Evolutionary conservation across 768 basidiomycete species (phyloP).

Genomic region (Boletus speciosus): DNA sequence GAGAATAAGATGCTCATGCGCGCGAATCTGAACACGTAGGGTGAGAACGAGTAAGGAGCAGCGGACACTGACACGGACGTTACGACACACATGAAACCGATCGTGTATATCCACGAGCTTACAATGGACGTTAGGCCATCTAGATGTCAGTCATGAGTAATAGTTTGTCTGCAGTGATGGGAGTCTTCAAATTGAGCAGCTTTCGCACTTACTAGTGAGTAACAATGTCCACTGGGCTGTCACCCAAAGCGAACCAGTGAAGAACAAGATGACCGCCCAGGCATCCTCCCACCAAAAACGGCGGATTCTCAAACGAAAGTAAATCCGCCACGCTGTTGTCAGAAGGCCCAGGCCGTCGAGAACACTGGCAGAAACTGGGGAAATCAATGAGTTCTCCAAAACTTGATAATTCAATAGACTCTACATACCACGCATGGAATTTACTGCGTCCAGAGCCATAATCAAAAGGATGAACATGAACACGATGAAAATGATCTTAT

Average conservation of each 20-base stretch:
- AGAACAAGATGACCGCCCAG: too few relatives aligned
- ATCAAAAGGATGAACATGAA: too few relatives aligned
- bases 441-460: neutral
- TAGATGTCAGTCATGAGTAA: too few relatives aligned
- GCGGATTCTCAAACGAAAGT: neutral
- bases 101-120: neutral
- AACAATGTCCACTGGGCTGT: neutral
- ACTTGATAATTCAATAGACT: too few relatives aligned
- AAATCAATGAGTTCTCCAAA: neutral
- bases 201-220: neutral
- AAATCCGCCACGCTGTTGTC: neutral
- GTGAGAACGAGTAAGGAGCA: too few relatives aligned
- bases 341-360: neutral
- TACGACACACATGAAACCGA: neutral
- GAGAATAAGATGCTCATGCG: too few relatives aligned
- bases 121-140: too few relatives aligned
- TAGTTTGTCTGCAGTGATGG: too few relatives aligned
- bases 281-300: neutral
- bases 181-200: too few relatives aligned
- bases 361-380: neutral
- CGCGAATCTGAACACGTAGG: too few relatives aligned
- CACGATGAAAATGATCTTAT: too few relatives aligned
- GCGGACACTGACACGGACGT: neutral
- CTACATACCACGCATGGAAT: neutral
- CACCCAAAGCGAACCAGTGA: too few relatives aligned